Evolutionary conservation across 148 eudicot species (phyloP).

Genomic region (Polygonum maritimum): DNA sequence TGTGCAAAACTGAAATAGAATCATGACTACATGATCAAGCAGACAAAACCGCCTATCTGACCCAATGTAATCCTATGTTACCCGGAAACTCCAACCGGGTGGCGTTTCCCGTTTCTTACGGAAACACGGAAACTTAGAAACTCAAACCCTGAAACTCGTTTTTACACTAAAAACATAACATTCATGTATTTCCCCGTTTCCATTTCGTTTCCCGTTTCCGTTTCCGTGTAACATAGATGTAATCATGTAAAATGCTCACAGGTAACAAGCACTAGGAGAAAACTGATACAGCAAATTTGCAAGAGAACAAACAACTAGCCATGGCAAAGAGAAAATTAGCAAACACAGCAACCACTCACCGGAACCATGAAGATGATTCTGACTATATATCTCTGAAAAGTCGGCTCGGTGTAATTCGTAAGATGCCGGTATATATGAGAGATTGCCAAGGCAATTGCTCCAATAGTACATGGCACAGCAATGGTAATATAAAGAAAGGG

Average conservation of each 20-base stretch:
- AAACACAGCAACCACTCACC: constrained; percentile 38
- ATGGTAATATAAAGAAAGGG: constrained; percentile 57
- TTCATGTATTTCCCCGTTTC: too few species aligned
- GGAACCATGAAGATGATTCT: constrained; percentile 97
- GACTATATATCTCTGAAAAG: constrained; percentile 93
- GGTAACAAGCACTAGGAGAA: neutral
- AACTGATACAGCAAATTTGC: neutral
- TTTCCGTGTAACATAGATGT: neutral
- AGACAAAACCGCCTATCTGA: neutral
- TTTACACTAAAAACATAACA: too few species aligned
- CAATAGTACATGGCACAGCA: constrained; percentile 85
- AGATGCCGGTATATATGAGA: constrained; percentile 82
- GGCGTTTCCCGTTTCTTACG: too few species aligned
- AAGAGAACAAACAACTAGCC: neutral
- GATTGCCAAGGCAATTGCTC: constrained; percentile 69
- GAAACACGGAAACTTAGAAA: too few species aligned
- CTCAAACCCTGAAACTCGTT: too few species aligned
- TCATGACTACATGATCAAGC: neutral
- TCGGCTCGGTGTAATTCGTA: constrained; percentile 85
- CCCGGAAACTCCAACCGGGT: too few species aligned
- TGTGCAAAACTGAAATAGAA: neutral
- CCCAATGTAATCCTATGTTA: neutral
- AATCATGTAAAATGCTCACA: neutral
- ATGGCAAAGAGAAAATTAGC: neutral
- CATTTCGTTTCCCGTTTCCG: too few species aligned